phyloP scores from a whole-genome alignment of 108 stramenopile genomes.

The Cylindrotheca fusiformis region DNA sequence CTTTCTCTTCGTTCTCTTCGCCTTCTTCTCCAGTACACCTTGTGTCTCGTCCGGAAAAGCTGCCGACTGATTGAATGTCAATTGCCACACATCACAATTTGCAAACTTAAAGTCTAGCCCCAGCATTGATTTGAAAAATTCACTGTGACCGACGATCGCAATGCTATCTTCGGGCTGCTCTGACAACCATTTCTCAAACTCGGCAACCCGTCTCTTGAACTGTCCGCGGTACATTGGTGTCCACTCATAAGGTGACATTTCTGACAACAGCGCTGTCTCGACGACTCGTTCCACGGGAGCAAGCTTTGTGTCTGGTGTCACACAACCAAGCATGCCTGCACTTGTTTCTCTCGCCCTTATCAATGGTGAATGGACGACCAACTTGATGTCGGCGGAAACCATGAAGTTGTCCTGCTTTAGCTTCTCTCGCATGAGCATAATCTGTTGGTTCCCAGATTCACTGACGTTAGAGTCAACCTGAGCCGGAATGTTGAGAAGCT shows the following conservation, averaged over 20 bases:
- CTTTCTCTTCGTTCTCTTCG: not conserved
- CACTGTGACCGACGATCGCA: slow-evolving; percentile 67
- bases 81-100: slow-evolving; percentile 79
- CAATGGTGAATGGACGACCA: slow-evolving; percentile 67
- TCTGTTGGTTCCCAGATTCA: slow-evolving; percentile 42
- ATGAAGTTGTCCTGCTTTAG: slow-evolving; percentile 45
- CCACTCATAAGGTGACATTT: slow-evolving; percentile 61
- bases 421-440: slow-evolving; percentile 38
- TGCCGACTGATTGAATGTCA: slow-evolving; percentile 34
- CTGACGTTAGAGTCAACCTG: slow-evolving; percentile 67
- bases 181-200: slow-evolving; percentile 45
- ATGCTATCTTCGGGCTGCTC: slow-evolving; percentile 47
- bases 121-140: slow-evolving; percentile 69
- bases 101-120: slow-evolving; percentile 62
- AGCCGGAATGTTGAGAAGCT: slow-evolving; percentile 51
- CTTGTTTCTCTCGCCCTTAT: slow-evolving; percentile 58
- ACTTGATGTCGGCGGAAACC: slow-evolving; percentile 24
- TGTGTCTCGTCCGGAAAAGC: too few relatives aligned
- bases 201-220: slow-evolving; percentile 38
- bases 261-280: slow-evolving; percentile 41
- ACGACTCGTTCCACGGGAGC: slow-evolving; percentile 33
- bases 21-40: slow-evolving; percentile 4
- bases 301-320: slow-evolving; percentile 16
- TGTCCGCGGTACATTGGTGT: slow-evolving; percentile 37
- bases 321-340: slow-evolving; percentile 59